Base-by-base conservation (phyloP, 2,329 filamentous ascomycete genomes). In the Sphaerulina vaccinii region DNA sequence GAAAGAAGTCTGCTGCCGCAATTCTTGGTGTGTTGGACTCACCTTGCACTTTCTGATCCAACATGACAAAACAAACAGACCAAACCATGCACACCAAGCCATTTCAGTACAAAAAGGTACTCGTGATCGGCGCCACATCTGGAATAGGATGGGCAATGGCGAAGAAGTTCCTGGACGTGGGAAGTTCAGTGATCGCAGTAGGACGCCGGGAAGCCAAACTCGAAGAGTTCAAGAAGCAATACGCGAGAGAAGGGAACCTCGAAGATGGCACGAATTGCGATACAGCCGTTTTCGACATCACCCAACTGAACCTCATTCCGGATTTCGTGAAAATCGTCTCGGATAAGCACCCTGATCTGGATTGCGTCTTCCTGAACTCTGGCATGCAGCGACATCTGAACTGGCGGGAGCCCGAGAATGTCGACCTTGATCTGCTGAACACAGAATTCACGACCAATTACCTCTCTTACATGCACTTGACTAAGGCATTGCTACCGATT, bases 91-190 rank as follows among this genome's bases (percentile, higher is more conserved):
- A n/a, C n/a, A n/a, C n/a, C 19, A 67, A 59, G 67, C 51, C 54
- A 71, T 78, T 76, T 61, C 71, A 54, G 68, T 80, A 79, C 68
- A 76, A 75, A 57, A 79, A 79, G 64, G 71, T 79, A 16, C 72
- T 81, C 7, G 65, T 82, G 22, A 68, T 81, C 8, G 79, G 79
- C n/a, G 79, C 78, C 32, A 79, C 75, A 11, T 73, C 71, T 13
- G 76, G 77, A 23, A 78, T 79, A 42, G 76, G 79, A 42, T 67
- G 46, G 55, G 76, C 77, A 5, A 70, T 81, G 11, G 76, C 78
- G 3, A 68, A 72, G 23, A 74, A 72, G 56, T 65, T 81, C 18
- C 67, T 81, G 7, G 61, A 73, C 41, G 72, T 76, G 53, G 76
- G 74, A 24, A 73, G 71, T 50, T 68, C 68, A 15, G 72, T 79